A percentile compares a stretch with the other conserved stretches of the same genome.
These are phyloP conservation scores for Podospora pseudocomata DNA, from an alignment of 495 filamentous ascomycete genomes.

Conservation along the genomic window DNA sequence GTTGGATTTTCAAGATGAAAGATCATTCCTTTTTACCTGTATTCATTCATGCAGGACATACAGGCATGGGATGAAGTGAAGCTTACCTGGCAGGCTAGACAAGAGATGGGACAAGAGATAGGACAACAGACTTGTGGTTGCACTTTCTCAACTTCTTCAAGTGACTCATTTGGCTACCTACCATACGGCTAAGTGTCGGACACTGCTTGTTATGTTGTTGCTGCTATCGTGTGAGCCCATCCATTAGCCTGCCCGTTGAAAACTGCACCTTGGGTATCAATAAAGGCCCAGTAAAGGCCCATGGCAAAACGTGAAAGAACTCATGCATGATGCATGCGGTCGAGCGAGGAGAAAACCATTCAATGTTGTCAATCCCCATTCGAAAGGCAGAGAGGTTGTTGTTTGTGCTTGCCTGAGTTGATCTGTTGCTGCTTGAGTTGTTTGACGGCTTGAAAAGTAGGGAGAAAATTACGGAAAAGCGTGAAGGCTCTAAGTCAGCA, in stretches of 20 bases:
- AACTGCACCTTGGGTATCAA: neutral
- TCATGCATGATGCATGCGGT: neutral
- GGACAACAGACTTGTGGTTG: too few relatives aligned
- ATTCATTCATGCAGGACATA: too few relatives aligned
- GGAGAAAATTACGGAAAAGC: too few relatives aligned
- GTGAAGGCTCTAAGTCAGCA: neutral
- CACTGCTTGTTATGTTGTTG: neutral
- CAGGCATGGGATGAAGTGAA: too few relatives aligned
- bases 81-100: too few relatives aligned
- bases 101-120: too few relatives aligned
- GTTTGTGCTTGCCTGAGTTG: neutral
- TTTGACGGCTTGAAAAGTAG: too few relatives aligned
- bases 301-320: neutral
- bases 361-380: neutral
- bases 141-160: too few relatives aligned
- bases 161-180: neutral
- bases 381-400: neutral
- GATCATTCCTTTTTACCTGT: too few relatives aligned
- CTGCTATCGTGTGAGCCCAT: neutral
- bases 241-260: neutral
- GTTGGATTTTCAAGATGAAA: too few relatives aligned
- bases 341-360: neutral
- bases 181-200: neutral
- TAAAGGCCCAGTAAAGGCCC: neutral
- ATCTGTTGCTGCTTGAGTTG: too few relatives aligned